Evolutionary conservation across 768 basidiomycete genomes (phyloP).

Genomic region (Pleurotus platypus): DNA sequence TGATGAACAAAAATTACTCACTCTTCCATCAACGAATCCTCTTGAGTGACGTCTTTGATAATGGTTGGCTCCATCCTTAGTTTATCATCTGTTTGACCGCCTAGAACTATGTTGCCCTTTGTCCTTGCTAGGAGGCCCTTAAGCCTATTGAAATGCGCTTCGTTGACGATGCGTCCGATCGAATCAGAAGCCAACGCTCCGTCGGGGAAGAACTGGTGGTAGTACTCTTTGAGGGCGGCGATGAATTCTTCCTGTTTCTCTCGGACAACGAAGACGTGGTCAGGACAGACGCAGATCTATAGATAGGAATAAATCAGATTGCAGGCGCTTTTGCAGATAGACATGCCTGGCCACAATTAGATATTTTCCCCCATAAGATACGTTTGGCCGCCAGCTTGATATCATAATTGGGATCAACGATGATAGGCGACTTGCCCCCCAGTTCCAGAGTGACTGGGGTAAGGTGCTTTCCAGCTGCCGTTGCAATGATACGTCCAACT

Average conservation of each 20-base stretch:
- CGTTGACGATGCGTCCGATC: slow-evolving; percentile 51
- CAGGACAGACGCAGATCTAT: slow-evolving; percentile 62
- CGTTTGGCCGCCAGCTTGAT: slow-evolving; percentile 56
- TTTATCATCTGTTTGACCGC: slow-evolving; percentile 37
- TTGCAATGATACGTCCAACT: slow-evolving; percentile 45
- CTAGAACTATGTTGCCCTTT: slow-evolving; percentile 52
- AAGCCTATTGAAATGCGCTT: slow-evolving; percentile 51
- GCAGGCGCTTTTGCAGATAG: too few relatives aligned
- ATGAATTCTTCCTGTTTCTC: slow-evolving; percentile 44
- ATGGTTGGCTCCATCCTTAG: slow-evolving; percentile 58
- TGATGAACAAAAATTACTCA: slow-evolving; percentile 21
- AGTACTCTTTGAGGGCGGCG: slow-evolving; percentile 36
- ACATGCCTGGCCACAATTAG: slow-evolving; percentile 61
- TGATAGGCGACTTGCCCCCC: slow-evolving; percentile 48
- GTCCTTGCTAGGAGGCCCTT: slow-evolving; percentile 48
- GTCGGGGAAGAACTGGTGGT: slow-evolving; percentile 49
- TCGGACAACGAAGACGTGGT: slow-evolving; percentile 38
- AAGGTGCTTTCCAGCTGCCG: slow-evolving; percentile 50
- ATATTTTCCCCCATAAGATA: slow-evolving; percentile 62
- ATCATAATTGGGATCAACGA: slow-evolving; percentile 32
- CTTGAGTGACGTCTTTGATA: slow-evolving; percentile 46
- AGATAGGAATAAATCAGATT: slow-evolving; percentile 10
- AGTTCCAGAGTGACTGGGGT: slow-evolving; percentile 57
- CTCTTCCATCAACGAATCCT: slow-evolving; percentile 63
- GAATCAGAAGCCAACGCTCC: slow-evolving; percentile 41